Evolutionary conservation across 306 rosid genomes (phyloP).

Genomic region (Styphnolobium japonicum): DNA sequence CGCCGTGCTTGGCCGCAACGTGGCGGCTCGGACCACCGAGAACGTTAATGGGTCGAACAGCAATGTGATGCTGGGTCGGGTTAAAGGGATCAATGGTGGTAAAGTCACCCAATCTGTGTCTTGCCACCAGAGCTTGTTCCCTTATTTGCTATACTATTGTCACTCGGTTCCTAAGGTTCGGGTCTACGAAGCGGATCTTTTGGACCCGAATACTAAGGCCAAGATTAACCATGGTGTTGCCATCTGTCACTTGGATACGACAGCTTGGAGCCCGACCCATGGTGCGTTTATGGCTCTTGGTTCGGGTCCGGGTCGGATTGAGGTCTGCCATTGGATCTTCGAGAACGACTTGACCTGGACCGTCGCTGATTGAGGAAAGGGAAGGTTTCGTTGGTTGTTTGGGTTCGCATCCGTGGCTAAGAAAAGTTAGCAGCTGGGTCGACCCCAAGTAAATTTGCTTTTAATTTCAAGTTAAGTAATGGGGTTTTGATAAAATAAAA

Average conservation of each 20-base stretch:
- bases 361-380: background rate
- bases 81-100: constrained; percentile 65
- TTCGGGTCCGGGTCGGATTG: constrained; percentile 65
- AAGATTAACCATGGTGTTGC: constrained; percentile 77
- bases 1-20: constrained; percentile 53
- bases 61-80: constrained; percentile 49
- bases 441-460: background rate
- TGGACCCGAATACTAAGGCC: constrained; percentile 50
- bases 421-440: background rate
- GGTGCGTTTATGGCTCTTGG: constrained; percentile 79
- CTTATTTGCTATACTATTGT: constrained; percentile 76
- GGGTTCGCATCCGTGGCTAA: background rate
- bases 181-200: constrained; percentile 76
- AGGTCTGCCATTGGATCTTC: constrained; percentile 92
- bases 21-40: constrained; percentile 55
- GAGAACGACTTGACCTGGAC: constrained; percentile 86
- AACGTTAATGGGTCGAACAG: constrained; percentile 51
- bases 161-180: constrained; percentile 92
- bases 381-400: background rate
- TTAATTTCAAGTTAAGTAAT: background rate
- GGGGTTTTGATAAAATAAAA: background rate
- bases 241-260: constrained; percentile 84
- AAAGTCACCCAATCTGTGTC: constrained; percentile 67
- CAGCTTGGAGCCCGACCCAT: constrained; percentile 75
- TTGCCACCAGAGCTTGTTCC: constrained; percentile 80